A percentile compares a stretch with the other conserved stretches of the same genome.
Evolutionary conservation across 257 asterid genomes (phyloP).

Genomic region (Penstemon eatonii): DNA sequence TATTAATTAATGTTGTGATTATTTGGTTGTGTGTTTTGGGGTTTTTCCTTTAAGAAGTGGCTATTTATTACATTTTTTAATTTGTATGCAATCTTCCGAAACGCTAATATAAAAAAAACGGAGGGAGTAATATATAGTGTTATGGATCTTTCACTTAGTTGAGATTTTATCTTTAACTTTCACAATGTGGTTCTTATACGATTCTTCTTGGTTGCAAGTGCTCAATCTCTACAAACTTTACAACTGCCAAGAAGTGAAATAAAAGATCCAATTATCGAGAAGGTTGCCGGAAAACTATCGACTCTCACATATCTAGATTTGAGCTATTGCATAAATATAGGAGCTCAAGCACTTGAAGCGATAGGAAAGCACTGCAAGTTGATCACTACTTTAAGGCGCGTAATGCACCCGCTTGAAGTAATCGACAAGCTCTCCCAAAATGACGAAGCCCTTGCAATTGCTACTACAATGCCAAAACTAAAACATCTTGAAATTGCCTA

Average conservation of each 20-base stretch:
- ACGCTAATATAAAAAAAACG: no score
- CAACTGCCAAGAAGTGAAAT: constrained; percentile 63
- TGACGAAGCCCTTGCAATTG: constrained; percentile 79
- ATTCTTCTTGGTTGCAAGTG: constrained; percentile 55
- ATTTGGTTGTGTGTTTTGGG: no score
- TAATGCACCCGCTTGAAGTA: constrained; percentile 75
- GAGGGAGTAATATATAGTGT: neutral
- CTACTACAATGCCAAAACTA: constrained; percentile 71
- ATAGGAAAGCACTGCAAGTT: constrained; percentile 66
- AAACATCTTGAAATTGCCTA: constrained; percentile 83
- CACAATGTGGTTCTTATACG: constrained; percentile 12
- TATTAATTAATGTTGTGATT: no score
- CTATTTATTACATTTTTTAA: no score
- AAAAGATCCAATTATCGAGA: constrained; percentile 43
- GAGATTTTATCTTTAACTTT: neutral
- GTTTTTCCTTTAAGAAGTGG: no score
- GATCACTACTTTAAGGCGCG: constrained; percentile 56
- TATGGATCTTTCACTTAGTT: neutral
- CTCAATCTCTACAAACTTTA: constrained; percentile 56
- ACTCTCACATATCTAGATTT: constrained; percentile 61
- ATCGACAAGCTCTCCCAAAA: constrained; percentile 62
- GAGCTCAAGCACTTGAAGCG: constrained; percentile 66
- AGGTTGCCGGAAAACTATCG: constrained; percentile 46
- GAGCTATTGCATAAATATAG: constrained; percentile 75
- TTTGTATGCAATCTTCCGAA: no score